phyloP scores from a whole-genome alignment of 768 basidiomycete species.

The Trametes gibbosa region DNA sequence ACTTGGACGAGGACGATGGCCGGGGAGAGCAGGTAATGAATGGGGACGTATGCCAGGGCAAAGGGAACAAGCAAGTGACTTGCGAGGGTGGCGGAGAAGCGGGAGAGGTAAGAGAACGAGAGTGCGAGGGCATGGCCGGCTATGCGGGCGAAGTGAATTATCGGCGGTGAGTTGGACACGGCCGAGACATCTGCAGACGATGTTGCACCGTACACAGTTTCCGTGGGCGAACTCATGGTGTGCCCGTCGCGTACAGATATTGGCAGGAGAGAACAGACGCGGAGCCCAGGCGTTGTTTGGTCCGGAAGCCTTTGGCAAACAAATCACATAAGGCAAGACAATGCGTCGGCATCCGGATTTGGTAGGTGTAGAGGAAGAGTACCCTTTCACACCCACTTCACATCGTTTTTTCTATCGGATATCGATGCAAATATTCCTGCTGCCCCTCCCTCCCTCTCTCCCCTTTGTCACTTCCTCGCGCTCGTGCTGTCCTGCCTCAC shows the following conservation, averaged over 20 bases:
- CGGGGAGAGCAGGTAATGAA: conserved; percentile 48
- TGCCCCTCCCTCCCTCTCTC: neutral
- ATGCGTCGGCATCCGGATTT: conserved; percentile 16
- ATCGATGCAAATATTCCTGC: conserved; percentile 11
- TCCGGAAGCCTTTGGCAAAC: conserved; percentile 25
- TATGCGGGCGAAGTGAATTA: conserved; percentile 20
- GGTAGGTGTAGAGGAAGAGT: conserved; percentile 14
- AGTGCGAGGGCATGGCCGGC: conserved; percentile 1
- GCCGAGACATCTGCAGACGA: neutral
- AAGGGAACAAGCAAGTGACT: conserved; percentile 9
- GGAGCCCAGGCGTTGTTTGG: conserved; percentile 20
- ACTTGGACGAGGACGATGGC: conserved; percentile 41
- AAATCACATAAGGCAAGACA: conserved; percentile 14
- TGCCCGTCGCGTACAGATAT: too few species aligned
- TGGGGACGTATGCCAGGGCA: conserved; percentile 24
- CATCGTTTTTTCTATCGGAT: conserved; percentile 11
- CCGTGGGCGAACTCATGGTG: conserved; percentile 1
- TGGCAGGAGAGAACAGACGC: neutral
- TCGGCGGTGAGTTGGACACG: conserved; percentile 11
- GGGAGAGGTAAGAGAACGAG: conserved; percentile 8
- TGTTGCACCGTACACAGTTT: neutral
- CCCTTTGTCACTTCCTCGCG: neutral
- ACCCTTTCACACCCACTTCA: conserved; percentile 17
- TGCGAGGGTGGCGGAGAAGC: neutral
- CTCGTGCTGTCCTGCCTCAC: too few species aligned